Evolutionary conservation across 2,329 filamentous ascomycete species (phyloP), one percentile per base, ranked within the genome.

Genomic region (Hyphodiscus sp.): DNA sequence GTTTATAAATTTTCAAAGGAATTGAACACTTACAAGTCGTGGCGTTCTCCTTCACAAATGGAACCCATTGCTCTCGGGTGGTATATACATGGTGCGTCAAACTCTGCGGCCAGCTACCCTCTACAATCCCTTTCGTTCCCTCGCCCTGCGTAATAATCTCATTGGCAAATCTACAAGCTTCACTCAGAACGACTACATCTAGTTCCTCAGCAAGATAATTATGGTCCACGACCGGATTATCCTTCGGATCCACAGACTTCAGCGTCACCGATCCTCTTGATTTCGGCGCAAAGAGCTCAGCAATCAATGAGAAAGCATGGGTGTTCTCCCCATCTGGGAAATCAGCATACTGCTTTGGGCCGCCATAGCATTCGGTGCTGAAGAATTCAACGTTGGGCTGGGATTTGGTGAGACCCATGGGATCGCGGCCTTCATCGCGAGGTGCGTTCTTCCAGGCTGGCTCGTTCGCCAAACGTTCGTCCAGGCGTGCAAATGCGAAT

Each of bases 371-470:
- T 62, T 84, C 81, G 0, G 81, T 83, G 30, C 74, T 80, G 68
- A 83, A 85, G 66, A 83, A 78, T 61, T 85, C 82, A 47, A 83
- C 65, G 60, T 84, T 81, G 0, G 82, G 80, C 61, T 86, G 82
- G 6, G 67, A 65, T 0, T 71, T 67, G 0, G 75, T 76, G 16
- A 85, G 69, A 18, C 78, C 80, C 82, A 86, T 85, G 0, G 83
- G 80, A 59, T 86, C 83, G 4, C 82, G 77, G 3, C 77, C 78
- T 23, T 72, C 66, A 38, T 69, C 50, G 6, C 75, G 71, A 0
- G 73, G 68, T 0, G 80, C 77, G 4, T 72, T 68, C 2, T 71
- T 71, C 82, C 82, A 86, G 7, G 81, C 60, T 2, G 74, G 70
- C 1, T 77, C 76, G 58, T 81, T 71, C 45, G 73, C 69, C 1